Conservation (phyloP, 768 basidiomycete species). For the Termitomyces heimii region DNA sequence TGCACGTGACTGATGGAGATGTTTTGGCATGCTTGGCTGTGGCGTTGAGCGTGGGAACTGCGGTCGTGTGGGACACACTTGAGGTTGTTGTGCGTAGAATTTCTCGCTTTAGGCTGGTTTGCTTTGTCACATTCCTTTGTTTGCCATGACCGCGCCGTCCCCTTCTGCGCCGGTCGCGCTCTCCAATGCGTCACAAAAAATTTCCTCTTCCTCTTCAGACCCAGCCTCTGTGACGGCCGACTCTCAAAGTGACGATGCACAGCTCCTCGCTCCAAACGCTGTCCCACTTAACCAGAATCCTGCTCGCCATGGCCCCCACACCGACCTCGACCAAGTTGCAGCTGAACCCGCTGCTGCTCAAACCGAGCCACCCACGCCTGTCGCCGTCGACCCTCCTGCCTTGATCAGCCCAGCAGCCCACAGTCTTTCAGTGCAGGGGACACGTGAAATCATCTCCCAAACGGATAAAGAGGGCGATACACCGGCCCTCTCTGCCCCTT, state of each 20-base stretch:
- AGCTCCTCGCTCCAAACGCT: constrained; percentile 5
- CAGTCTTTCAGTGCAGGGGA: not conserved
- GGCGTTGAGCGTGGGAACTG: constrained; percentile 11
- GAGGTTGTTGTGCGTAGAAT: constrained; percentile 11
- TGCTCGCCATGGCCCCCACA: not conserved
- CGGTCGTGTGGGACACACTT: constrained; percentile 10
- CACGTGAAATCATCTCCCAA: constrained; percentile 11
- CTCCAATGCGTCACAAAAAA: not conserved
- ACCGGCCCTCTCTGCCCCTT: constrained; percentile 8
- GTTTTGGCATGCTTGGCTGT: constrained; percentile 9
- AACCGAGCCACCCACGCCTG: constrained; percentile 5
- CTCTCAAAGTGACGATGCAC: constrained; percentile 10
- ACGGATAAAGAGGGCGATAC: constrained; percentile 16
- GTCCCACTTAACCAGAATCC: not conserved
- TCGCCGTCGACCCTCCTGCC: constrained; percentile 3
- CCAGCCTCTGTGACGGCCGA: not conserved
- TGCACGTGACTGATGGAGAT: constrained; percentile 9
- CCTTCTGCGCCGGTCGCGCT: constrained; percentile 5
- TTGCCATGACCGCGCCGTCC: constrained; percentile 12
- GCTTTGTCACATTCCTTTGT: not conserved
- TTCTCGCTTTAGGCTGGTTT: constrained; percentile 4
- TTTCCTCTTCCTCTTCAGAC: constrained; percentile 4
- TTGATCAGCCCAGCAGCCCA: constrained; percentile 2
- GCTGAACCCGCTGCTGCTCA: constrained; percentile 2
- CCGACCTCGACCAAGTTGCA: not conserved